Evolutionary conservation across 1,139 yeast species (phyloP).

Genomic region (Candida tropicalis): DNA sequence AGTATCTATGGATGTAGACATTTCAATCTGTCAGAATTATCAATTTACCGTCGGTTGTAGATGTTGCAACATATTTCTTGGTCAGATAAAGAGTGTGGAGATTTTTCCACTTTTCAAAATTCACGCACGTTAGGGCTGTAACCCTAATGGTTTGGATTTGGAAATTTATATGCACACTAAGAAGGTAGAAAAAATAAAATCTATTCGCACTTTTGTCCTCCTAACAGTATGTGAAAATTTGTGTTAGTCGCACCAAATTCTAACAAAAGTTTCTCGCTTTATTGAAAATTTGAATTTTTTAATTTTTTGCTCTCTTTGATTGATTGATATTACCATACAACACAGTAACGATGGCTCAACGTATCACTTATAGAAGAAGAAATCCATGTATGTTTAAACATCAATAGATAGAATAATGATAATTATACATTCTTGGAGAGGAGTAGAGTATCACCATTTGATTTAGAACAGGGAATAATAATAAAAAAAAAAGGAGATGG

Average conservation of each 20-base stretch:
- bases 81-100: no score
- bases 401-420: not conserved
- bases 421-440: not conserved
- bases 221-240: not conserved
- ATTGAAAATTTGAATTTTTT: conserved; percentile 16
- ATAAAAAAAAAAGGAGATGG: no score
- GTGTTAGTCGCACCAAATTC: conserved; percentile 3
- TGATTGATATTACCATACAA: conserved; percentile 13
- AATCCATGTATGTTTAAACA: conserved; percentile 47
- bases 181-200: not conserved
- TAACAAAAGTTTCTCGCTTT: conserved; percentile 6
- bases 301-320: conserved; percentile 15
- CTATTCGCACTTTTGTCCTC: not conserved
- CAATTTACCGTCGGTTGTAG: no score
- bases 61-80: not conserved
- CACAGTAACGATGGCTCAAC: conserved; percentile 45
- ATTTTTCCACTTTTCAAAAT: no score
- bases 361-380: conserved; percentile 57
- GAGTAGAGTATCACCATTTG: conserved; percentile 5
- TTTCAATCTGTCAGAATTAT: no score
- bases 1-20: no score
- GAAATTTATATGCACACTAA: conserved; percentile 11
- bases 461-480: conserved; percentile 7
- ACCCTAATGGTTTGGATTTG: conserved; percentile 2
- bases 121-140: conserved; percentile 3